Evolutionary conservation across 495 filamentous ascomycete species (phyloP).

Genomic region (Lasiosphaeriaceae sp.): DNA sequence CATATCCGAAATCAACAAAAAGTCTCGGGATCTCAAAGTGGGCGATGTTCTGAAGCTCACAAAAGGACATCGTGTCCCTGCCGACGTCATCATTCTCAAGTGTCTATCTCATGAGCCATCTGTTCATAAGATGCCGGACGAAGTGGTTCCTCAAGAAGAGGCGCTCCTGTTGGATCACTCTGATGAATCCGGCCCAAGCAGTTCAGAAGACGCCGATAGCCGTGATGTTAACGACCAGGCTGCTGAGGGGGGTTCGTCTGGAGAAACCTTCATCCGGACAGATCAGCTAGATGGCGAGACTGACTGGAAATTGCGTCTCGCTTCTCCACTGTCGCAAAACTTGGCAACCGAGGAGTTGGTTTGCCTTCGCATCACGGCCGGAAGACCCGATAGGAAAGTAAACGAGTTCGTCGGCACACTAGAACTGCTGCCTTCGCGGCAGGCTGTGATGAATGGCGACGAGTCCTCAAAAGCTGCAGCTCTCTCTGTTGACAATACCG

Average conservation of each 20-base stretch:
- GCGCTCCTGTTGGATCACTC: slow-evolving; percentile 40
- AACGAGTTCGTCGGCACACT: slow-evolving; percentile 91
- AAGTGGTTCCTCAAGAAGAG: slow-evolving; percentile 23
- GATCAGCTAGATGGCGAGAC: slow-evolving; percentile 98
- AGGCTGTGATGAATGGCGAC: slow-evolving; percentile 25
- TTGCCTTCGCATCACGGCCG: slow-evolving; percentile 72
- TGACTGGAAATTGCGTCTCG: slow-evolving; percentile 94
- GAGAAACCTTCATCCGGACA: slow-evolving; percentile 94
- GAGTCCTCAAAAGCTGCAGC: slow-evolving; percentile 54
- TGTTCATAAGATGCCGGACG: slow-evolving; percentile 25
- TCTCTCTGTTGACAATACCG: slow-evolving; percentile 93
- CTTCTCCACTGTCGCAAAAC: slow-evolving; percentile 75
- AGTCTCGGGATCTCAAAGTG: slow-evolving; percentile 85
- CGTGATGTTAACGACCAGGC: slow-evolving; percentile 6
- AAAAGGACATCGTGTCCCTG: slow-evolving; percentile 88
- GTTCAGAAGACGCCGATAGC: slow-evolving; percentile 10
- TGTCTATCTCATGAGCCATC: slow-evolving; percentile 64
- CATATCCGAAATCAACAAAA: slow-evolving; percentile 65
- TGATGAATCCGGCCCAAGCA: slow-evolving; percentile 23
- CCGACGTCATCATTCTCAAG: slow-evolving; percentile 91
- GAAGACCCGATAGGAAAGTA: slow-evolving; percentile 84
- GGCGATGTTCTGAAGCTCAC: slow-evolving; percentile 89
- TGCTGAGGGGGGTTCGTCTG: slow-evolving; percentile 42
- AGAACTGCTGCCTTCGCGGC: slow-evolving; percentile 51
- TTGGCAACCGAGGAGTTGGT: slow-evolving; percentile 65